Conservation (phyloP, 345 rosid species). For the Citrus hindsii region DNA sequence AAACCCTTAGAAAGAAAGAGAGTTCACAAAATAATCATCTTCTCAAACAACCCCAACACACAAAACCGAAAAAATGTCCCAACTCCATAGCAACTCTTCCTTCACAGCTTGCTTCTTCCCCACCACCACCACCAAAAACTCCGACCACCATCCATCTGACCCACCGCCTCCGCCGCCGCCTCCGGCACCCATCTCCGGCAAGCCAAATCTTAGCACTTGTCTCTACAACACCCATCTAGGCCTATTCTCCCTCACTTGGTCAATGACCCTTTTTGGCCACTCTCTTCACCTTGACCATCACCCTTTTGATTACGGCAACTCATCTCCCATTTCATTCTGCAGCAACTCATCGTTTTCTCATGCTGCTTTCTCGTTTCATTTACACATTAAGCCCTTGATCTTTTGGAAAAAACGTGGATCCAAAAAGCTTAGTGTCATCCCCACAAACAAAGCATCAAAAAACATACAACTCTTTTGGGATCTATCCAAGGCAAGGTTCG, state of each 20-base stretch:
- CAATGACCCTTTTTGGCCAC: conserved; percentile 68
- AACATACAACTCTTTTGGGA: conserved; percentile 68
- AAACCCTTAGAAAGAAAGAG: conserved; percentile 18
- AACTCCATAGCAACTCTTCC: conserved; percentile 31
- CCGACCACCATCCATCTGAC: conserved; percentile 7
- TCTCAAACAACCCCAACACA: background rate
- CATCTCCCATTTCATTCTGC: conserved; percentile 44
- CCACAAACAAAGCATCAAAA: conserved; percentile 13
- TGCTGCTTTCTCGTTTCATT: conserved; percentile 58
- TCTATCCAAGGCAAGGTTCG: conserved; percentile 68
- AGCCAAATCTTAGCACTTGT: conserved; percentile 56
- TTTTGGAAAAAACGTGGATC: conserved; percentile 88
- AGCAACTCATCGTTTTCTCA: conserved; percentile 33
- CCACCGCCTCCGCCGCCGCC: conserved; percentile 28
- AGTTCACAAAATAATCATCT: background rate
- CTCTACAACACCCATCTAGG: conserved; percentile 80
- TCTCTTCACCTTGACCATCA: conserved; percentile 74
- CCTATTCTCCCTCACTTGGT: conserved; percentile 84
- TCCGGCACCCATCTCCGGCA: conserved; percentile 32
- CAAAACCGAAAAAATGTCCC: conserved; percentile 45
- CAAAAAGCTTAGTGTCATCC: conserved; percentile 29
- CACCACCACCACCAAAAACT: conserved; percentile 15
- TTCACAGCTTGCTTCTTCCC: conserved; percentile 52
- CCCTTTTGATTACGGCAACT: conserved; percentile 35
- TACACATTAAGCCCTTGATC: conserved; percentile 57